Base-by-base conservation (phyloP, 1,284 basidiomycete genomes). In the Rhizopogon parksii region DNA sequence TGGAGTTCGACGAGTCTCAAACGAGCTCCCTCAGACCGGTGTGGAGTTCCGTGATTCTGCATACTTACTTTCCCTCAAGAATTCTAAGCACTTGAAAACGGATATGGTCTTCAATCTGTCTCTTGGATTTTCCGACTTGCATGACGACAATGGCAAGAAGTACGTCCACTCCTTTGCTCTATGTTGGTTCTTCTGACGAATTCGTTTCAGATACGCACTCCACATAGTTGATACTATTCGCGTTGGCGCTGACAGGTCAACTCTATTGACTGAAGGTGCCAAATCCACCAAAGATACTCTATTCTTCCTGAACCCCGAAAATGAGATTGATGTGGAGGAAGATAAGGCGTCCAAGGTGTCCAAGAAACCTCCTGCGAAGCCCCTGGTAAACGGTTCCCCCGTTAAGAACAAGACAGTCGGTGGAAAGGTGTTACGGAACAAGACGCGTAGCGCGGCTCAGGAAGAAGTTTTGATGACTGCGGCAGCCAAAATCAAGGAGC, bases 1-100 rank as follows among this genome's bases (percentile, higher is more conserved):
- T 3, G 14, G 2, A 40, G 30, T 6, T 4, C 40, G 35, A 37
- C 51, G 48, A 53, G 59, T 45, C 36, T 38, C 11, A 39, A 52
- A 6, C 14, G 6, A 36, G 19, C 30, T 34, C 25, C 6, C 27
- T n/a, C 61, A 95, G 91, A 95, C 85, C 65, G 93, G 93, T 11
- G 81, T 97, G 65, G 95, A 98, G 68, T 97, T 95, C 71, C 84
- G 95, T 32, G 95, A 99, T 65, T 84, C 88, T 8, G 75, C 83
- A 0, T 96, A 93, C 65, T 72, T 94, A 2, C 74, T 98, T 35
- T 88, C 84, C 2, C 59, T 83, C 9, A 98, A 97, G 72, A 95
- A 91, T 61, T 72, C 69, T 8, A 82, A 88, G 11, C 71, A 72
- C 30, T 67, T 98, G 49, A 82, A 82, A 63, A 72, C 83, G 47